These are phyloP conservation scores for Aspergillus amoenus DNA, from an alignment of 2,329 filamentous ascomycete genomes.

Conservation along the genomic window DNA sequence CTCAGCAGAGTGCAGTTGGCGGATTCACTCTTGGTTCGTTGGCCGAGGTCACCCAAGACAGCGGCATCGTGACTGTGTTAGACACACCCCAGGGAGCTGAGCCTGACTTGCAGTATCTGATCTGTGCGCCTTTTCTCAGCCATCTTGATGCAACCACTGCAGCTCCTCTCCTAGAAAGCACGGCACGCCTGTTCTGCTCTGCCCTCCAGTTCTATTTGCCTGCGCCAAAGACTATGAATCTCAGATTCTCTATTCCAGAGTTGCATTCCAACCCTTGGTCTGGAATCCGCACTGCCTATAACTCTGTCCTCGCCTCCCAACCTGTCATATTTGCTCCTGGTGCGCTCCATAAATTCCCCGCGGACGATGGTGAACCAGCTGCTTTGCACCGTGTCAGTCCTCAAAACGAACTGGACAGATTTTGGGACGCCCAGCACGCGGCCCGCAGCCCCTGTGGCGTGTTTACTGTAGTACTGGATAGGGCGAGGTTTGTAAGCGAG, in stretches of 20 bases:
- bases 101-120: conserved; percentile 18
- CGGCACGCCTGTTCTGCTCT: conserved; percentile 14
- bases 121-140: conserved; percentile 16
- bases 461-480: conserved; percentile 17
- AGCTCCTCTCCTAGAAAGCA: conserved; percentile 12
- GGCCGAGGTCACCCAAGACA: conserved; percentile 13
- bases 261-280: conserved; percentile 3
- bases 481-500: conserved; percentile 15
- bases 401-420: not conserved
- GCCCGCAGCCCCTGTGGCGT: not conserved
- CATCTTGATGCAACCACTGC: conserved; percentile 1
- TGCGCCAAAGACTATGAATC: conserved; percentile 9
- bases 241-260: conserved; percentile 18
- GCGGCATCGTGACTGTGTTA: conserved; percentile 10
- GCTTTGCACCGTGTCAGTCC: not conserved
- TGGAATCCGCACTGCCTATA: conserved; percentile 14
- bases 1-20: conserved; percentile 1
- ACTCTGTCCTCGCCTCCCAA: conserved; percentile 3
- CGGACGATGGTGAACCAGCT: not conserved
- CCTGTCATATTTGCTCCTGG: conserved; percentile 8
- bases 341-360: conserved; percentile 10
- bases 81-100: conserved; percentile 10
- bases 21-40: conserved; percentile 8
- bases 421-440: not conserved
- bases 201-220: conserved; percentile 10